Base-by-base conservation (phyloP, 2,329 filamentous ascomycete genomes). In the Colletotrichum eremochloae region DNA sequence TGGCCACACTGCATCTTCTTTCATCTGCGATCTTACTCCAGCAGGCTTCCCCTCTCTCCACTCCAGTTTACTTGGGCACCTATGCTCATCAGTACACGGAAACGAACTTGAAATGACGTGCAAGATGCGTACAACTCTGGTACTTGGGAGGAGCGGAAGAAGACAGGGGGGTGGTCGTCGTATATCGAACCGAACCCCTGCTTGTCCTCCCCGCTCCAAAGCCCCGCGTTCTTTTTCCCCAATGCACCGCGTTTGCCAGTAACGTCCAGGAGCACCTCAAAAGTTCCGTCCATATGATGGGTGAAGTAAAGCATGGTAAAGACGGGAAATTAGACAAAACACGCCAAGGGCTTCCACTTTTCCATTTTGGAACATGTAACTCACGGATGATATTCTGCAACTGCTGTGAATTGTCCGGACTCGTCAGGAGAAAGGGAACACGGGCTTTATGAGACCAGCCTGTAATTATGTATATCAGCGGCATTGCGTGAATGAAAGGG, bases 281-380 rank as follows among this genome's bases (percentile, higher is more conserved):
- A 56, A 61, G 24, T 65, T 69, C 46, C 33, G 69, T 69, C 69
- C 66, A 69, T 61, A 65, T 40, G 20, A 55, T 36, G 60, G 48
- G 36, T 50, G 42, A 24, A 33, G 31, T 1, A 8, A 18, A 24
- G 20, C n/a, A 9, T 55, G 1, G 12, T 2, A 11, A 14, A 56
- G 18, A 33, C 58, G 66, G 69, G 36, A 11, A 44, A 64, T 55
- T 33, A 4, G 5, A n/a, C 9, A 8, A 36, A 42, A 20, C 18
- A 29, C 14, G 9, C 1, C 24, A 5, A 6, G 4, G 7, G 52
- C 5, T 11, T 31, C 2, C 36, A 7, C 29, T 55, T 36, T 9
- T 3, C 20, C 20, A 1, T 20, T 0, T 11, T 12, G 4, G 40
- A 15, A 24, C 14, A 7, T 0, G 29, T 3, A 29, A 12, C 9